These are phyloP conservation scores for Penicillium steckii DNA, from an alignment of 495 filamentous ascomycete species.

Conservation along the genomic window DNA sequence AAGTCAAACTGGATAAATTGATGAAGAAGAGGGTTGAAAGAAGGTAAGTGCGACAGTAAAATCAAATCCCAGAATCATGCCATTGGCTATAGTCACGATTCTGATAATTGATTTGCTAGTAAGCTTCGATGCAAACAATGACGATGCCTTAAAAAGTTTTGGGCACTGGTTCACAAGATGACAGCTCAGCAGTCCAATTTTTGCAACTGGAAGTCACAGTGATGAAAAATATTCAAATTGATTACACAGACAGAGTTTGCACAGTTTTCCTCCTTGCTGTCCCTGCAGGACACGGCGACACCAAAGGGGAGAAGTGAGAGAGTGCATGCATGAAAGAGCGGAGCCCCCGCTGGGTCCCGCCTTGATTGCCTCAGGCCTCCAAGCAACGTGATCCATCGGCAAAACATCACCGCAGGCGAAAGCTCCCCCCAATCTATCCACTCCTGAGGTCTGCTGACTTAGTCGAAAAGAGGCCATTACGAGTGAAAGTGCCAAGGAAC, in stretches of 20 bases:
- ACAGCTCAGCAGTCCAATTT: background rate
- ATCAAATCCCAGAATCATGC: background rate
- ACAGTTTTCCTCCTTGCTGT: background rate
- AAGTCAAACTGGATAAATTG: background rate
- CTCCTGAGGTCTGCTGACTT: background rate
- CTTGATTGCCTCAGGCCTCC: conserved; percentile 9
- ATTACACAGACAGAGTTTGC: background rate
- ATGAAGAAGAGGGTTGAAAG: background rate
- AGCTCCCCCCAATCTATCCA: background rate
- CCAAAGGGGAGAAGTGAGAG: background rate
- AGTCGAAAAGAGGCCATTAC: background rate
- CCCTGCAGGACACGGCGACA: background rate
- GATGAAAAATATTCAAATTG: background rate
- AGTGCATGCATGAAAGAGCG: background rate
- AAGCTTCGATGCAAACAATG: background rate
- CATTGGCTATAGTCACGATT: background rate
- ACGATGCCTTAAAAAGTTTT: background rate
- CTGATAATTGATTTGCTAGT: background rate
- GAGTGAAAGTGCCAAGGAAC: background rate
- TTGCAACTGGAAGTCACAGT: background rate
- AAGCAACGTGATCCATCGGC: conserved; percentile 14
- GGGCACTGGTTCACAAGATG: background rate
- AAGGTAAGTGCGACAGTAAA: background rate
- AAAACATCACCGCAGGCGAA: conserved; percentile 4
- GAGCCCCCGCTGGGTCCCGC: background rate